Conservation (phyloP, 495 filamentous ascomycete genomes). For the Cercophora sp. region DNA sequence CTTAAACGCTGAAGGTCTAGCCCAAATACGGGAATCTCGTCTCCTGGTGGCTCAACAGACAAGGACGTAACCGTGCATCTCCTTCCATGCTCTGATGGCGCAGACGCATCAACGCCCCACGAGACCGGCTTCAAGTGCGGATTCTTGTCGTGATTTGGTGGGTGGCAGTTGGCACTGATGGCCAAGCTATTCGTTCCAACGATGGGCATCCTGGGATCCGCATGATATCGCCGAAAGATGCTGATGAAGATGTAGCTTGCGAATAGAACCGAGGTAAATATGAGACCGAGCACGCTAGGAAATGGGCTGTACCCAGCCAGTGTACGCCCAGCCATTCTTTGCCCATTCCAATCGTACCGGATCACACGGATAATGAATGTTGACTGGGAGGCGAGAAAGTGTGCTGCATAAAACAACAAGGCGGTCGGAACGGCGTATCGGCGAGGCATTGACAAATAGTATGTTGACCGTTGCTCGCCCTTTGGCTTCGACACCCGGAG, state of each 20-base stretch:
- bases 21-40: background rate
- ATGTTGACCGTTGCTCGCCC: background rate
- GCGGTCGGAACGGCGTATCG: background rate
- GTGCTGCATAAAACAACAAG: background rate
- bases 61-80: background rate
- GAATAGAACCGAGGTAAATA: background rate
- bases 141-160: background rate
- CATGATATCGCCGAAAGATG: background rate
- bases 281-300: background rate
- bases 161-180: constrained; percentile 4
- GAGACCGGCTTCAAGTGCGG: background rate
- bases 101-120: background rate
- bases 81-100: background rate
- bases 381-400: background rate
- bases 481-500: background rate
- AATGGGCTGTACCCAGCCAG: background rate
- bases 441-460: background rate
- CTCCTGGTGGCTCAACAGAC: background rate
- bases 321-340: background rate
- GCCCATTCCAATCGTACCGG: constrained; percentile 1
- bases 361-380: background rate
- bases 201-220: background rate
- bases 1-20: no score
- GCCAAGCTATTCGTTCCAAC: constrained; percentile 7
- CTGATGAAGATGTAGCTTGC: background rate